Conservation (phyloP, 352 stramenopile genomes). For the Globisporangium barbulae region DNA sequence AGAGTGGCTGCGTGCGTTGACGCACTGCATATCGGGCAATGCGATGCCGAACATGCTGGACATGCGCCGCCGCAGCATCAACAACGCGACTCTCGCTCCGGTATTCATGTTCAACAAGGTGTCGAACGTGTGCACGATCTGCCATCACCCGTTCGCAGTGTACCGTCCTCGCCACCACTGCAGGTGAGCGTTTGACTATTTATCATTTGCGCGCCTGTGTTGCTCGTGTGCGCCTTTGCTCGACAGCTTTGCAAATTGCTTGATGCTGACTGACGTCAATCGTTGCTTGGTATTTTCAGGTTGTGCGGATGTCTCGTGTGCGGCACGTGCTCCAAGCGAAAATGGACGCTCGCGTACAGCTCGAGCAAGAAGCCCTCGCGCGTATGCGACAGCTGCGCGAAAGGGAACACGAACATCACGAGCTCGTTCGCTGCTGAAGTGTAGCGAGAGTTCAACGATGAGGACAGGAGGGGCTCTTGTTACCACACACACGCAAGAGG, state of each 20-base stretch:
- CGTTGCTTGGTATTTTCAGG: constrained; percentile 27
- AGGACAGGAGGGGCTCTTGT: not conserved
- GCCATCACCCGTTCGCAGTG: constrained; percentile 75
- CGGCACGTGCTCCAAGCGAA: constrained; percentile 74
- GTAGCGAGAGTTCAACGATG: not conserved
- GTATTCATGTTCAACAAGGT: constrained; percentile 88
- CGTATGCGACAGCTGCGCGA: constrained; percentile 69
- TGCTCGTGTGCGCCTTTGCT: not conserved
- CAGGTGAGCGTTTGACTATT: constrained; percentile 33
- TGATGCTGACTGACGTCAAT: not conserved
- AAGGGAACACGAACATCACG: constrained; percentile 40
- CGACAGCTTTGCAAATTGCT: not conserved
- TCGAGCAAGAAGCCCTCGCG: constrained; percentile 78
- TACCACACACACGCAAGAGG: not conserved
- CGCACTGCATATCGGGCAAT: constrained; percentile 69
- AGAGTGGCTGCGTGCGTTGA: constrained; percentile 78
- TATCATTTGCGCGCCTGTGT: not conserved
- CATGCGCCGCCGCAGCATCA: constrained; percentile 65
- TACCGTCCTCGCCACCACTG: constrained; percentile 84
- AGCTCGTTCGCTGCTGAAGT: constrained; percentile 23
- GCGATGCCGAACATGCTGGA: constrained; percentile 36
- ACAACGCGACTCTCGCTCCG: constrained; percentile 68
- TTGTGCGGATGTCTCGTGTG: constrained; percentile 81
- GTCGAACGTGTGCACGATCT: constrained; percentile 85
- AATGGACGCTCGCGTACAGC: constrained; percentile 74